These are phyloP conservation scores for Escovopsis sp. DNA, from an alignment of 2,329 filamentous ascomycete genomes.

Conservation along the genomic window DNA sequence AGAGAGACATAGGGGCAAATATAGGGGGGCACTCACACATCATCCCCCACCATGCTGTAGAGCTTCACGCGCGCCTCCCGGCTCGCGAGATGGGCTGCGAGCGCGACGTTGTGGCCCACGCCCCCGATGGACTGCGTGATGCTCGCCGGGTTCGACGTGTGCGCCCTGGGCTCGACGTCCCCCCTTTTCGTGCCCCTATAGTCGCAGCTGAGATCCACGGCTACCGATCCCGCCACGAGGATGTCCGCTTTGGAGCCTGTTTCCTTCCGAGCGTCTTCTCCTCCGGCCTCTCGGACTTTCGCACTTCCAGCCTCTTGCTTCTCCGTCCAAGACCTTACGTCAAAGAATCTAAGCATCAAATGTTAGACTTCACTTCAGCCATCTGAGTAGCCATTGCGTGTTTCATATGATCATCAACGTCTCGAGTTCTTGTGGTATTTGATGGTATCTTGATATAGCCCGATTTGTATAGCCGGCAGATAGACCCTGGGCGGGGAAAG, in stretches of 20 bases:
- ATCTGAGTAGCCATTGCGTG: constrained; percentile 6
- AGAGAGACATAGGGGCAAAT: too few relatives aligned
- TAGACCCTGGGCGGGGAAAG: too few relatives aligned
- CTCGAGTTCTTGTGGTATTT: too few relatives aligned
- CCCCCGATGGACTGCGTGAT: constrained; percentile 79
- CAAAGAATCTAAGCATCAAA: constrained; percentile 10
- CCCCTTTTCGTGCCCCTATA: constrained; percentile 26
- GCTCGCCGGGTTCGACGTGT: constrained; percentile 74
- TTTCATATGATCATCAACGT: too few relatives aligned
- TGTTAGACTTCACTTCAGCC: too few relatives aligned
- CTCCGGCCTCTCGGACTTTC: constrained; percentile 6
- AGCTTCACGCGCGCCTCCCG: constrained; percentile 48
- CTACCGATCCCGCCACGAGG: constrained; percentile 82
- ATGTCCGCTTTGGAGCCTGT: constrained; percentile 45
- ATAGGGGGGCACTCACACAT: constrained; percentile 37
- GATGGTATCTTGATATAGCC: too few relatives aligned
- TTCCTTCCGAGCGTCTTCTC: too few relatives aligned
- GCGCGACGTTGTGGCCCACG: constrained; percentile 81
- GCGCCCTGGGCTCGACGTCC: constrained; percentile 31
- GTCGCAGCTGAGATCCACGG: constrained; percentile 77
- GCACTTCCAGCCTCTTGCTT: constrained; percentile 5
- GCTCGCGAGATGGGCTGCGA: constrained; percentile 58
- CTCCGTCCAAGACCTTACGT: too few relatives aligned
- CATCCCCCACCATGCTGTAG: constrained; percentile 68
- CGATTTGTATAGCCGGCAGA: too few relatives aligned